Percentiles rank a stretch among this genome's conserved stretches.
phyloP scores from a whole-genome alignment of 768 basidiomycete genomes.

The Exidia glandulosa region DNA sequence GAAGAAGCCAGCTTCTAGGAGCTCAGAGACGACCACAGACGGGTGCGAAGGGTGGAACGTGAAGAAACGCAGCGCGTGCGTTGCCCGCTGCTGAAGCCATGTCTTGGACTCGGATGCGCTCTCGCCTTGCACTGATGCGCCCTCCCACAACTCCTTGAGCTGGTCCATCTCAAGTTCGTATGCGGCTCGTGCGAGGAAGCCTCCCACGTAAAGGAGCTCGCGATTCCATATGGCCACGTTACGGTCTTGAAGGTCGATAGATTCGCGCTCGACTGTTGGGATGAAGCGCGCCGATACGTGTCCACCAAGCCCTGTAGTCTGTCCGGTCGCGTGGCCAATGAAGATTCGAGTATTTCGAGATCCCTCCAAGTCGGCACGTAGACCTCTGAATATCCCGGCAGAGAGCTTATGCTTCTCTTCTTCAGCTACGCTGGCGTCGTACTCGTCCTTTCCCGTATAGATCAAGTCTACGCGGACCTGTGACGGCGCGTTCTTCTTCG shows the following conservation, averaged over 20 bases:
- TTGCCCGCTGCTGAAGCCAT: constrained; percentile 46
- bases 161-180: constrained; percentile 73
- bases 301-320: constrained; percentile 75
- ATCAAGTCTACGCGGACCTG: constrained; percentile 73
- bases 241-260: constrained; percentile 72
- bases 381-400: constrained; percentile 77
- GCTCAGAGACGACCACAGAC: constrained; percentile 58
- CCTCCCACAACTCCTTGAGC: constrained; percentile 52
- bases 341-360: constrained; percentile 71
- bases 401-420: constrained; percentile 50
- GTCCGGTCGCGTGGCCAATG: constrained; percentile 84
- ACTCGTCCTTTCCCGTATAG: constrained; percentile 77
- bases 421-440: constrained; percentile 60
- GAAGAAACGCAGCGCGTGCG: constrained; percentile 84
- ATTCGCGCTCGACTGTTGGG: constrained; percentile 92
- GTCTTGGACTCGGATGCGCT: constrained; percentile 28
- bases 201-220: constrained; percentile 77
- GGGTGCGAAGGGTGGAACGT: constrained; percentile 84
- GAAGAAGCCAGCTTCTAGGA: constrained; percentile 75
- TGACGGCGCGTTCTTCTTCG: constrained; percentile 86
- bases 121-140: constrained; percentile 21
- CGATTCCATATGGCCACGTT: constrained; percentile 87
- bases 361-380: constrained; percentile 82
- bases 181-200: constrained; percentile 66
- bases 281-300: constrained; percentile 78